Evolutionary conservation across 2,329 filamentous ascomycete genomes (phyloP), one percentile per base, ranked within the genome.

Genomic region (Xylaria sp.): DNA sequence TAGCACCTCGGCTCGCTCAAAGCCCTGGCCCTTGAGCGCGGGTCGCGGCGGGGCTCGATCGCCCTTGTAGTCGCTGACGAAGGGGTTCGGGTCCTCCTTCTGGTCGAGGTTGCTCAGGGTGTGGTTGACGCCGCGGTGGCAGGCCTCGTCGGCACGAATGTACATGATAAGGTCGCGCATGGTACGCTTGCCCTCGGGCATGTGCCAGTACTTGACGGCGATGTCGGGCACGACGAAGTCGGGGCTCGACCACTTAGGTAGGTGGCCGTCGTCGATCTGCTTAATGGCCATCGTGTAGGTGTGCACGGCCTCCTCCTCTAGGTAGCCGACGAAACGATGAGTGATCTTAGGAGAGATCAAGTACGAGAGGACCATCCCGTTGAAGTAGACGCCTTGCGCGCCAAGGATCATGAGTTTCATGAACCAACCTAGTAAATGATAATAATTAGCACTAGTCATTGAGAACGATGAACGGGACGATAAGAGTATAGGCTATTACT

Each of bases 381-480:
- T 99, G 85, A 96, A 97, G 83, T 96, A 98, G 70, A 98, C 91
- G 38, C 94, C 95, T 76, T 98, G 94, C 0, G 94, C 93, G 10
- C 89, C 92, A 38, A 98, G 85, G 57, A 98, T 92, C 87, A 97
- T 91, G 58, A 92, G 76, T 65, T 92, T 90, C 93, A 97, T 96
- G 81, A 97, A 95, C 81, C 85, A 87, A 13, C 91, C 92, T 35
- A 17, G n/a, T 35, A n/a, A n/a, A n/a, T n/a, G n/a, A n/a, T n/a
- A 1, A 25, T 13, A n/a, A n/a, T 60, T 44, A 62, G 56, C 29
- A 48, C 31, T 49, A 2, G 23, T n/a, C 9, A 0, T 27, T 17
- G 17, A 11, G n/a, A 25, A 25, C 13, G 6, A 25, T 19, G 19
- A 21, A 13, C 17, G 29, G 13, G 31, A 11, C 7, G 8, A 40